phyloP scores from a whole-genome alignment of 768 basidiomycete species.

The Rhizopogon roseolus region DNA sequence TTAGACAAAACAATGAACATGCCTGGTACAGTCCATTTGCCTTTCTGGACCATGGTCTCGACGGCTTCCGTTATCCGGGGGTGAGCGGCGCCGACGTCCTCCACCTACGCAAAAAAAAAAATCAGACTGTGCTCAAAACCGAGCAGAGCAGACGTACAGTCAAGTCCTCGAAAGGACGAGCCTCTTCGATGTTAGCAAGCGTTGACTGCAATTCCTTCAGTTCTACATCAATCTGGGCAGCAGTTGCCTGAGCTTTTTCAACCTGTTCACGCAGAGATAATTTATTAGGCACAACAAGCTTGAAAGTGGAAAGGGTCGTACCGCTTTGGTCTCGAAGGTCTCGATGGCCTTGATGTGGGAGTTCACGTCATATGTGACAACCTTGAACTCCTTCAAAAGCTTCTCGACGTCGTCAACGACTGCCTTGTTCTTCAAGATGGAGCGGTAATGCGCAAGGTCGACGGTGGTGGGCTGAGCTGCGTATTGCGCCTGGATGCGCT shows the following conservation, averaged over 20 bases:
- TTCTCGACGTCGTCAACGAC: constrained; percentile 93
- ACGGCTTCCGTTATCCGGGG: constrained; percentile 89
- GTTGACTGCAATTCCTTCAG: constrained; percentile 89
- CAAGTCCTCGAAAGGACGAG: constrained; percentile 95
- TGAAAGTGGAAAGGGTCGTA: constrained; percentile 36
- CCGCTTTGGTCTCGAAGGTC: constrained; percentile 94
- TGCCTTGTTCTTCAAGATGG: constrained; percentile 86
- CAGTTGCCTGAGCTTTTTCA: constrained; percentile 84
- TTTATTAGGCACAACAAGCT: background rate
- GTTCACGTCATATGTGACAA: constrained; percentile 87
- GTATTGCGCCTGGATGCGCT: constrained; percentile 62
- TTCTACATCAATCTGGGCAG: constrained; percentile 85
- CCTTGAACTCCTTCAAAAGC: constrained; percentile 83
- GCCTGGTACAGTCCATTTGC: constrained; percentile 98
- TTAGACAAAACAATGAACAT: constrained; percentile 12
- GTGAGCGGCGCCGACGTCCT: constrained; percentile 88
- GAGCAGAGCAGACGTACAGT: constrained; percentile 54
- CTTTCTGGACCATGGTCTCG: constrained; percentile 94
- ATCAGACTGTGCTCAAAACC: background rate
- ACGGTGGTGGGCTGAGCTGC: constrained; percentile 73
- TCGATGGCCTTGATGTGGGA: constrained; percentile 93
- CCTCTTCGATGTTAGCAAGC: constrained; percentile 94
- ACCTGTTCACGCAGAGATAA: constrained; percentile 47
- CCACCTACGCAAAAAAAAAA: constrained; percentile 50
- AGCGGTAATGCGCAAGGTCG: constrained; percentile 90